Evolutionary conservation across 257 asterid species (phyloP).

Genomic region (Gentiana macrophylla): DNA sequence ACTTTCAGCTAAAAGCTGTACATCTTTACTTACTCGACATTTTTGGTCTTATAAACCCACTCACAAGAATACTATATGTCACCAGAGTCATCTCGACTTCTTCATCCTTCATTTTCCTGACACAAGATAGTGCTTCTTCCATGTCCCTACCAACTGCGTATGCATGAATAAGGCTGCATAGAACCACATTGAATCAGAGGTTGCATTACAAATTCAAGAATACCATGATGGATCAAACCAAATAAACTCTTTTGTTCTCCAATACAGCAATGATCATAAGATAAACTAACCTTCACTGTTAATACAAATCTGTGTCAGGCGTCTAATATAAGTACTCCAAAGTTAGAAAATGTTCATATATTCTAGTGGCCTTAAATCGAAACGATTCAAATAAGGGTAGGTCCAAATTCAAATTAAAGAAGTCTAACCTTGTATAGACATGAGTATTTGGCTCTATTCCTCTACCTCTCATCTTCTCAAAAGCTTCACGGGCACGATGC

Average conservation of each 20-base stretch:
- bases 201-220: too few relatives aligned
- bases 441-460: constrained; percentile 92
- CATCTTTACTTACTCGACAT: constrained; percentile 55
- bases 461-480: constrained; percentile 91
- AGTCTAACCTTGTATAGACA: constrained; percentile 77
- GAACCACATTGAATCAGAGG: too few relatives aligned
- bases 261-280: background rate
- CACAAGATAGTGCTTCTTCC: constrained; percentile 96
- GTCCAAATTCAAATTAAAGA: background rate
- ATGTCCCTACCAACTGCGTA: constrained; percentile 93
- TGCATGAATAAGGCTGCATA: constrained; percentile 89
- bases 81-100: constrained; percentile 88
- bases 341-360: too few relatives aligned
- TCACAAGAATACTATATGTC: constrained; percentile 80
- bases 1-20: background rate
- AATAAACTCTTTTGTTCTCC: too few relatives aligned
- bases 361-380: too few relatives aligned
- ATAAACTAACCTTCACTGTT: too few relatives aligned
- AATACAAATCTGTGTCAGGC: too few relatives aligned
- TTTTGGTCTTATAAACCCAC: constrained; percentile 74
- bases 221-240: too few relatives aligned
- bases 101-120: constrained; percentile 75
- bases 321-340: too few relatives aligned
- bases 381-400: too few relatives aligned
- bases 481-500: constrained; percentile 95